phyloP scores from a whole-genome alignment of 1,139 yeast species.

The Nakaseomyces bracarensis region DNA sequence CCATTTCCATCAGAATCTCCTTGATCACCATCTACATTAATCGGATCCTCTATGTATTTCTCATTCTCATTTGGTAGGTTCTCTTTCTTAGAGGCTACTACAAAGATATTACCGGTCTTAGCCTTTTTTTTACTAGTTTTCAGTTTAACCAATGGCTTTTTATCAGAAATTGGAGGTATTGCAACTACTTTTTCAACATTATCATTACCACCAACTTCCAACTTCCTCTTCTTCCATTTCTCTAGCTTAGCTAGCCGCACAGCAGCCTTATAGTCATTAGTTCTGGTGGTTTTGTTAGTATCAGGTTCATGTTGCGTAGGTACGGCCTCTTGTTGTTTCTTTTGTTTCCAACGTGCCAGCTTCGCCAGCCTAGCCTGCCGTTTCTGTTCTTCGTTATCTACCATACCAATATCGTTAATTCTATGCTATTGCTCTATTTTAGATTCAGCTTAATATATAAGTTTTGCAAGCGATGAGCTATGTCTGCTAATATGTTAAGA shows the following conservation, averaged over 20 bases:
- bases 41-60: not conserved
- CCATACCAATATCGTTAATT: constrained; percentile 1
- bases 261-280: not conserved
- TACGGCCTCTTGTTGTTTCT: constrained; percentile 15
- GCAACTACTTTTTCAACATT: constrained; percentile 9
- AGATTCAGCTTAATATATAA: too few species aligned
- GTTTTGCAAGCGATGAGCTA: not conserved
- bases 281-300: not conserved
- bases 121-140: not conserved
- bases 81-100: constrained; percentile 15
- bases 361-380: constrained; percentile 7
- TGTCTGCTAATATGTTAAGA: too few species aligned
- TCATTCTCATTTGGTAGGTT: constrained; percentile 1
- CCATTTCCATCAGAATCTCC: constrained; percentile 7
- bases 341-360: constrained; percentile 8
- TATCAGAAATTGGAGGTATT: not conserved
- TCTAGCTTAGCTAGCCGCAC: constrained; percentile 1
- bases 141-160: not conserved
- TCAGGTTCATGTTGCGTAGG: not conserved
- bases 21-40: constrained; percentile 14
- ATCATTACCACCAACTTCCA: constrained; percentile 31
- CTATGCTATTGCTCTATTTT: too few species aligned
- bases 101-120: constrained; percentile 23
- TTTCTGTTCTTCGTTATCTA: not conserved
- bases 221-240: constrained; percentile 14